Evolutionary conservation across 2,329 filamentous ascomycete species (phyloP), one percentile per base, ranked within the genome.

Genomic region (Stagonosporopsis cucurbitacearum): DNA sequence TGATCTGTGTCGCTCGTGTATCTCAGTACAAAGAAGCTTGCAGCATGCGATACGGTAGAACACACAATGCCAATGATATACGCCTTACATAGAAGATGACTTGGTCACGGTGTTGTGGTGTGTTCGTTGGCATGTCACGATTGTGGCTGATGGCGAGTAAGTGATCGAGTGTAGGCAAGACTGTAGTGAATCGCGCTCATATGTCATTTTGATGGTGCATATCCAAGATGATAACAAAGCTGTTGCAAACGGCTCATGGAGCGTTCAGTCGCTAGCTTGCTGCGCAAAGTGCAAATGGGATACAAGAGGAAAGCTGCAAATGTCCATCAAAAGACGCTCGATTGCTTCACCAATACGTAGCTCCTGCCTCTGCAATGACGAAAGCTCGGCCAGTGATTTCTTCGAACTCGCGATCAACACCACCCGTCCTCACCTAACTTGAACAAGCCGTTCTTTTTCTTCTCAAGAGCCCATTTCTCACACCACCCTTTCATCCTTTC

Each of bases 401-500:
- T 2, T 32, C 7, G 12, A 32, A 4, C 26, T 7, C 12, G 9
- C 30, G 30, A 23, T 52, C 39, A 58, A 37, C 50, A 64, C 61
- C 61, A 64, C 2, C 68, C 63, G 50, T 63, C 56, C 17, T 65
- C 60, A 15, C 57, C 66, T 11, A 74, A 49, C 46, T 60, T 67
- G 40, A 84, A 88, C 48, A 88, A 63, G 1, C 86, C 86, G 65
- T 84, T 84, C 75, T 86, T 87, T 72, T 80, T 82, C 75, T 82
- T 86, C 60, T 88, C 85, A 6, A 76, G 75, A 30, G 84, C 82
- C 86, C 86, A 89, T 62, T 81, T 80, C 62, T 88, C 86, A 63
- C 85, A 82, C 87, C 86, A 88, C 2, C 68, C 77, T 73, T 87
- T 88, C 86, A 89, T 89, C 70, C 78, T 81, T 70, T 88, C 86